Base-by-base conservation (phyloP, 176 grass and related monocot species). In the Urochloa ruziziensis region DNA sequence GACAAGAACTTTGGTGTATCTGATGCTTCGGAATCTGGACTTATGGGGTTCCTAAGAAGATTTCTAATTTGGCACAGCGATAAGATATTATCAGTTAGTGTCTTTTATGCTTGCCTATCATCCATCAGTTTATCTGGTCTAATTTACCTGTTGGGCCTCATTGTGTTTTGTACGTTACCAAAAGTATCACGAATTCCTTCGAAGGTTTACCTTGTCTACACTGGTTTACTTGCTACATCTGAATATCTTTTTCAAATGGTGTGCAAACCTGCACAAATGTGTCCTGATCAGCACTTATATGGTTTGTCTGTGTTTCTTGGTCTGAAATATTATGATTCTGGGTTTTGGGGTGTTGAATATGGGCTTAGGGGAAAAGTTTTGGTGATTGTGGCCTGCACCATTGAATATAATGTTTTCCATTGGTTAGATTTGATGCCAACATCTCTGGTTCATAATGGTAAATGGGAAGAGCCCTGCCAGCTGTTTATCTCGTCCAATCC, bases 231-330 rank as follows among this genome's bases (percentile, higher is more conserved):
- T 81, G 84, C 89, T 67, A 27, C 89, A 82, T 88, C 91, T 64
- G 95, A 98, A 71, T 98, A 98, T 86, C 78, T 98, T 52, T 98
- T 95, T 86, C 95, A 98, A 86, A 94, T 98, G 87, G 88, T 91
- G 67, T 98, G 95, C 79, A 91, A 90, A 69, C 92, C 91, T 71
- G 90, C 95, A 82, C 77, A 90, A 70, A 95, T 98, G 95, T 98
- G 95, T 79, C 95, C 92, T 91, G 86, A 77, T 72, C 95, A 98
- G 75, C 83, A 17, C 16, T 78, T 93, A 27, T 70, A 95, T 80
- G 70, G 72, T 82, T 90, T 91, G 46, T 81, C 95, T 64, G 15
- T 89, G 28, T 91, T 95, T 93, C 81, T 98, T 74, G 95, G 95
- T 75, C 87, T 95, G 52, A 93, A 82, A 73, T 85, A 93, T 86